Evolutionary conservation across 2,329 filamentous ascomycete species (phyloP).

Genomic region (Fusarium robinianum): DNA sequence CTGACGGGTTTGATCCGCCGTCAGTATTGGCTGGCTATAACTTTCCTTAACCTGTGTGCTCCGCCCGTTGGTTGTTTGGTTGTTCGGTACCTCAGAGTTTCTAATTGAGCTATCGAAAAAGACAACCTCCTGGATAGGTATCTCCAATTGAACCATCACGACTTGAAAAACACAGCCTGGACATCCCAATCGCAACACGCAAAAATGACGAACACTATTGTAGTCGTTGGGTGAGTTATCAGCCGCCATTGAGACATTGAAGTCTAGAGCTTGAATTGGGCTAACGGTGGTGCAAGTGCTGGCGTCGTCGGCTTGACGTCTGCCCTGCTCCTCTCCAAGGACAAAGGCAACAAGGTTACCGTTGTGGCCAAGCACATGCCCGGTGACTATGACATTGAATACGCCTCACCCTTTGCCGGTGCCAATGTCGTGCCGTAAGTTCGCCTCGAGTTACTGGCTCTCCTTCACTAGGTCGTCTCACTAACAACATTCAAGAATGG

Average conservation of each 20-base stretch:
- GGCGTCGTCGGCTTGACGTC: slow-evolving; percentile 58
- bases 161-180: background rate
- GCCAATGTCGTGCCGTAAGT: slow-evolving; percentile 77
- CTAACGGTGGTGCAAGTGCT: slow-evolving; percentile 40
- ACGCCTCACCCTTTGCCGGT: slow-evolving; percentile 87
- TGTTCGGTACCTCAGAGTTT: too few species aligned
- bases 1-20: too few species aligned
- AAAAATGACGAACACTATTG: slow-evolving; percentile 40
- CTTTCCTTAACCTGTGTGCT: too few species aligned
- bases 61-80: too few species aligned
- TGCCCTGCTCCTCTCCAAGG: slow-evolving; percentile 53
- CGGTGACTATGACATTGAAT: slow-evolving; percentile 89
- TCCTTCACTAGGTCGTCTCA: too few species aligned
- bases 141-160: background rate
- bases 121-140: too few species aligned
- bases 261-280: background rate
- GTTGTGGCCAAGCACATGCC: slow-evolving; percentile 89
- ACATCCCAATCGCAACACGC: background rate
- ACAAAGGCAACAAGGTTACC: slow-evolving; percentile 59
- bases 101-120: too few species aligned
- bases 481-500: slow-evolving; percentile 46
- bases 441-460: background rate
- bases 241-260: too few species aligned
- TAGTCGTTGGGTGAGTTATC: slow-evolving; percentile 42
- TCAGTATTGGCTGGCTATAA: too few species aligned